Evolutionary conservation across 2,329 filamentous ascomycete genomes (phyloP).

Genomic region (Hymenotorrendiella dingleyae): DNA sequence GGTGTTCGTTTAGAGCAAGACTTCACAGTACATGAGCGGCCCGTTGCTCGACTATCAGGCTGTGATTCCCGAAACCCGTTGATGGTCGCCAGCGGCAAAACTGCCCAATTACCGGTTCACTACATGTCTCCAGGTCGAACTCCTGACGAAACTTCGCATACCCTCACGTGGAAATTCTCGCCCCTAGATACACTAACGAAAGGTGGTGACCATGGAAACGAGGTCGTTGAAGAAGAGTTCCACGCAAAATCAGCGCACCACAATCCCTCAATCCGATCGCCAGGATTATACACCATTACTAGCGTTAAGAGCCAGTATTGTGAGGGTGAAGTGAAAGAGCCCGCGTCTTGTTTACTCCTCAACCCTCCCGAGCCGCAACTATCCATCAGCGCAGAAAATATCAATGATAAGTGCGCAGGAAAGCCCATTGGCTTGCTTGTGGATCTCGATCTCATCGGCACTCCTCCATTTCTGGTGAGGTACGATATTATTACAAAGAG

Average conservation of each 20-base stretch:
- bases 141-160: conserved; percentile 60
- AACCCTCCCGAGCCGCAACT: conserved; percentile 87
- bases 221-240: conserved; percentile 51
- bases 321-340: conserved; percentile 82
- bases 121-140: conserved; percentile 58
- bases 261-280: conserved; percentile 62
- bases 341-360: conserved; percentile 84
- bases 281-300: conserved; percentile 82
- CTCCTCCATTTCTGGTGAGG: conserved; percentile 78
- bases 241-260: conserved; percentile 57
- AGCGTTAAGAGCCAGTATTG: conserved; percentile 77
- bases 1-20: conserved; percentile 63
- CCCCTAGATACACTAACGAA: conserved; percentile 63
- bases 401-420: conserved; percentile 91
- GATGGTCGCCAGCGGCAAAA: conserved; percentile 71
- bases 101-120: conserved; percentile 62
- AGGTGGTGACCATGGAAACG: conserved; percentile 62
- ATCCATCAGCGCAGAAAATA: conserved; percentile 67
- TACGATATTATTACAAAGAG: conserved; percentile 66
- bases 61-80: conserved; percentile 78
- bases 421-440: conserved; percentile 88
- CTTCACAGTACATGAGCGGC: conserved; percentile 83
- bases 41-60: conserved; percentile 61
- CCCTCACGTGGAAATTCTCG: conserved; percentile 76
- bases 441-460: conserved; percentile 83